phyloP scores from a whole-genome alignment of 2,329 filamentous ascomycete genomes.

The Pseudocercospora fijiensis region DNA sequence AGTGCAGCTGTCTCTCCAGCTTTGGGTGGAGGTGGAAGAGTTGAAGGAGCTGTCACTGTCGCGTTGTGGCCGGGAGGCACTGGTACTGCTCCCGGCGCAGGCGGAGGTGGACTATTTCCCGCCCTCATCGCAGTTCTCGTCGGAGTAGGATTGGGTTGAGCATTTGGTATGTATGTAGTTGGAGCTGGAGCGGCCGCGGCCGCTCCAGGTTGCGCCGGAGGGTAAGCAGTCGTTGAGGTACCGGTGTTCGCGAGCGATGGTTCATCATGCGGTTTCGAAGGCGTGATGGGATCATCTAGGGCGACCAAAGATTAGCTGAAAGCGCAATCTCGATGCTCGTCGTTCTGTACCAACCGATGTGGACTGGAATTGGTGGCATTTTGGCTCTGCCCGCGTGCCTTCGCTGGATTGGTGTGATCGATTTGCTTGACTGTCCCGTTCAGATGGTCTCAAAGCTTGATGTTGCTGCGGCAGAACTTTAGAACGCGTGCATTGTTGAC shows the following conservation, averaged over 20 bases:
- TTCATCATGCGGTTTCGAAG: slow-evolving; percentile 38
- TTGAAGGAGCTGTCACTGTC: slow-evolving; percentile 27
- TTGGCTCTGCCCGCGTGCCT: slow-evolving; percentile 16
- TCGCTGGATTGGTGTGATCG: neutral
- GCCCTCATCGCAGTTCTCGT: slow-evolving; percentile 25
- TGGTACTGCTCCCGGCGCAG: slow-evolving; percentile 47
- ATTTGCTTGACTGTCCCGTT: neutral
- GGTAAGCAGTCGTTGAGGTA: slow-evolving; percentile 33
- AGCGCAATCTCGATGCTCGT: neutral
- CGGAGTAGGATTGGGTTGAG: slow-evolving; percentile 29
- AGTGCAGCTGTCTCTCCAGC: slow-evolving; percentile 34
- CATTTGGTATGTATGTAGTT: slow-evolving; percentile 30
- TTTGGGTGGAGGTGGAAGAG: slow-evolving; percentile 44
- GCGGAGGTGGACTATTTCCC: slow-evolving; percentile 40
- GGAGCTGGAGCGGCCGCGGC: slow-evolving; percentile 33
- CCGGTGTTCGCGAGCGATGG: slow-evolving; percentile 17
- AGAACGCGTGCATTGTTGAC: neutral
- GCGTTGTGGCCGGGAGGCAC: slow-evolving; percentile 34
- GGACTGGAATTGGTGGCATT: slow-evolving; percentile 50
- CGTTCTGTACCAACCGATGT: slow-evolving; percentile 33
- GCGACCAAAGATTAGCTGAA: neutral
- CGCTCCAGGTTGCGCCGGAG: slow-evolving; percentile 35
- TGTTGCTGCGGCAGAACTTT: neutral
- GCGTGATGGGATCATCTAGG: slow-evolving; percentile 45
- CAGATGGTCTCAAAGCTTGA: neutral